phyloP scores from a whole-genome alignment of 208 protist species.

The Acanthamoeba divionensis region DNA sequence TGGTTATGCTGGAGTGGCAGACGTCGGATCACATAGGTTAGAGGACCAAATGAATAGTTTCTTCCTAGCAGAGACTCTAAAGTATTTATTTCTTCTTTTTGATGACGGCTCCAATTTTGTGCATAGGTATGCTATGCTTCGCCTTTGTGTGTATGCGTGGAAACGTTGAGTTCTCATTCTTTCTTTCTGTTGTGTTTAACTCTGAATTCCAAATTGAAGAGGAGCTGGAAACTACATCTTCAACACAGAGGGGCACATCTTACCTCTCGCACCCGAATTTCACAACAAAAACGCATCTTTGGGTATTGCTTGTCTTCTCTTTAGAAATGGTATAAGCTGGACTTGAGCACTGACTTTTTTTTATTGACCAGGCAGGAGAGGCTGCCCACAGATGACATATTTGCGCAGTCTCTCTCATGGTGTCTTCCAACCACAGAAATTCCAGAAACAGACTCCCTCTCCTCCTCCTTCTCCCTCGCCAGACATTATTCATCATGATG shows the following conservation, averaged over 20 bases:
- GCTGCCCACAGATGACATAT: not conserved
- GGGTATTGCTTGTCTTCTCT: too few species aligned
- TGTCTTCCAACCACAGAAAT: not conserved
- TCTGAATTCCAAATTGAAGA: not conserved
- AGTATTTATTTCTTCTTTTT: constrained; percentile 95
- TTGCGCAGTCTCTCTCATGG: not conserved
- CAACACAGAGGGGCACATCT: constrained; percentile 73
- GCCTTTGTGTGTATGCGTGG: constrained; percentile 14
- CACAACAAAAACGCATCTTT: not conserved
- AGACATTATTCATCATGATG: too few species aligned
- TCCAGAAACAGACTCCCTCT: not conserved
- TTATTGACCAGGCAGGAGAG: not conserved
- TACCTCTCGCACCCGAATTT: not conserved
- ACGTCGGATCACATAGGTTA: constrained; percentile 76
- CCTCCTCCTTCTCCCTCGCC: too few species aligned
- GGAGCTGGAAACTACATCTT: constrained; percentile 66
- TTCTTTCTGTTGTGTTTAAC: not conserved
- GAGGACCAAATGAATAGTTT: constrained; percentile 91
- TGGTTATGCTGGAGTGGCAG: constrained; percentile 70
- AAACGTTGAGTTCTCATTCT: not conserved
- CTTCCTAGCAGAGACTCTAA: constrained; percentile 92
- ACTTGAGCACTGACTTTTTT: not conserved
- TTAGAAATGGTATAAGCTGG: too few species aligned
- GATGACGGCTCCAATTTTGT: constrained; percentile 70
- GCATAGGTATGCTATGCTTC: not conserved